phyloP scores from a whole-genome alignment of 257 asterid species.

The Przewalskia tangutica region DNA sequence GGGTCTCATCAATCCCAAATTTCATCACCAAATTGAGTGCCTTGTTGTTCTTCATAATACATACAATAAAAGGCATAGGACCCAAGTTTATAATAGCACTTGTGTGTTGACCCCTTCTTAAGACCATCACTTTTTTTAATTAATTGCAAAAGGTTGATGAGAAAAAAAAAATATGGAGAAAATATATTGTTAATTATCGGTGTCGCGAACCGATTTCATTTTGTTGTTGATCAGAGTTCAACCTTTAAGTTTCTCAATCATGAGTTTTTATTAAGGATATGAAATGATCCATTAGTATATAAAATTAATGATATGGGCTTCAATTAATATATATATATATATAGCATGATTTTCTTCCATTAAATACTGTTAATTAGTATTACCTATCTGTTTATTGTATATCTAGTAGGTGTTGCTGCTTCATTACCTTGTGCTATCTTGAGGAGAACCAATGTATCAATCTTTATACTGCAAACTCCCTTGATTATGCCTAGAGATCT shows the following conservation, averaged over 20 bases:
- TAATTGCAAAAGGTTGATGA: background rate
- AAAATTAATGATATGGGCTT: background rate
- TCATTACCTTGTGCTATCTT: too few relatives aligned
- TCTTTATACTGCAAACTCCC: too few relatives aligned
- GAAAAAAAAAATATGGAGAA: background rate
- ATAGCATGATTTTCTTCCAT: background rate
- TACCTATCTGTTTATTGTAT: background rate
- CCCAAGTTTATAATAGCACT: conserved; percentile 42
- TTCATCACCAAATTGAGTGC: conserved; percentile 46
- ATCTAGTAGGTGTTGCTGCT: too few relatives aligned
- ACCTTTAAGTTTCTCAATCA: background rate
- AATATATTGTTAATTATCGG: background rate
- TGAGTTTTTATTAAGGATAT: background rate
- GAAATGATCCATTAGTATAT: background rate
- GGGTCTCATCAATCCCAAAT: conserved; percentile 44
- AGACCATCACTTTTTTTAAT: background rate
- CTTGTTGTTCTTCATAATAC: conserved; percentile 17
- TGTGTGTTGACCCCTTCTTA: conserved; percentile 16
- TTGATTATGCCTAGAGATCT: too few relatives aligned
- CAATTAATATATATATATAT: background rate
- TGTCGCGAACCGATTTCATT: background rate
- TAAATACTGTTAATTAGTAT: background rate
- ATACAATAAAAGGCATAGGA: conserved; percentile 41
- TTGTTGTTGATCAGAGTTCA: background rate
- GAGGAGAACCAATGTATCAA: too few relatives aligned